Conservation (phyloP, 2,329 filamentous ascomycete genomes). For the Bipolaris gigantea region DNA sequence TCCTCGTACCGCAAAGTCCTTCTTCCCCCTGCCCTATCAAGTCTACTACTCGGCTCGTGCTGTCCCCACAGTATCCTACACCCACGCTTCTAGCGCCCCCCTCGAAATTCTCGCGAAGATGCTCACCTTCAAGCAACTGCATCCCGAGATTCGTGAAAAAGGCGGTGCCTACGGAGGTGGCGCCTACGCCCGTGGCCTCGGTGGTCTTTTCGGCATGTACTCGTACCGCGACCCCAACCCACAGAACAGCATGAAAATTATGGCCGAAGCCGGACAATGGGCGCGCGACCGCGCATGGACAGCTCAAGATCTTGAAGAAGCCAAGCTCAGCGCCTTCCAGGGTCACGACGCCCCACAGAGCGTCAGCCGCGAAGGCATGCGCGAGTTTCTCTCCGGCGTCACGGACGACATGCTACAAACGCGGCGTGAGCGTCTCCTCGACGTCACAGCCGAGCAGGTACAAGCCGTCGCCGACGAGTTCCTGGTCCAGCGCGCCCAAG, state of each 20-base stretch:
- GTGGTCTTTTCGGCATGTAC: slow-evolving; percentile 91
- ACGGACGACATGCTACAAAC: slow-evolving; percentile 87
- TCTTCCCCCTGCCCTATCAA: slow-evolving; percentile 94
- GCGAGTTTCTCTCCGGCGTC: slow-evolving; percentile 79
- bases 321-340: slow-evolving; percentile 94
- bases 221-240: slow-evolving; percentile 97
- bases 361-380: slow-evolving; percentile 86
- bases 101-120: slow-evolving; percentile 89
- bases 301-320: slow-evolving; percentile 86
- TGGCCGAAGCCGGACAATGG: slow-evolving; percentile 80
- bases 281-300: slow-evolving; percentile 81
- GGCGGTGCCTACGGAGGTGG: slow-evolving; percentile 95
- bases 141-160: slow-evolving; percentile 97
- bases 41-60: slow-evolving; percentile 91
- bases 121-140: slow-evolving; percentile 92
- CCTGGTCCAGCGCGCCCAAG: slow-evolving; percentile 68
- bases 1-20: slow-evolving; percentile 64
- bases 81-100: slow-evolving; percentile 71
- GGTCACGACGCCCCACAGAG: slow-evolving; percentile 83
- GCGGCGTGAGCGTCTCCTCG: slow-evolving; percentile 79
- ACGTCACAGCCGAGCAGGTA: slow-evolving; percentile 81
- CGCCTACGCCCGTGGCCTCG: slow-evolving; percentile 76
- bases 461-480: slow-evolving; percentile 79
- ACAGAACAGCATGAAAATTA: slow-evolving; percentile 81
- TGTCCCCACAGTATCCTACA: slow-evolving; percentile 82